These are phyloP conservation scores for Phellinidium pouzarii DNA, from an alignment of 1,284 basidiomycete species.

Conservation along the genomic window DNA sequence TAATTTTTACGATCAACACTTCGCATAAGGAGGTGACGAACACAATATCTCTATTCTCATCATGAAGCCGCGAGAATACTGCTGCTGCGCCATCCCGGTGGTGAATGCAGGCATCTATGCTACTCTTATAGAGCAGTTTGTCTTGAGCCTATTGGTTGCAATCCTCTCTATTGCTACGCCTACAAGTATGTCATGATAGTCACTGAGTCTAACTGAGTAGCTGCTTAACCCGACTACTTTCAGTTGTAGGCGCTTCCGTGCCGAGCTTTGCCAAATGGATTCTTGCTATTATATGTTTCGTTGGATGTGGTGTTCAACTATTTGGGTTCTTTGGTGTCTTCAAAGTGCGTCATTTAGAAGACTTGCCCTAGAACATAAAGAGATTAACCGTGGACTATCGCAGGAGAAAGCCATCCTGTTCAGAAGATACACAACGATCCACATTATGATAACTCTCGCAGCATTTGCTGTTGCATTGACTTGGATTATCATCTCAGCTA, in stretches of 20 bases:
- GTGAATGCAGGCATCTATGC: constrained; percentile 83
- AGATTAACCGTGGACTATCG: constrained; percentile 5
- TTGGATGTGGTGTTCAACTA: constrained; percentile 64
- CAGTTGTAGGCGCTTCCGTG: constrained; percentile 81
- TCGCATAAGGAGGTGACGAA: no score
- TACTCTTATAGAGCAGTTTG: constrained; percentile 71
- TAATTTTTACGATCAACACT: no score
- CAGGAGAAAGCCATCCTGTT: constrained; percentile 77
- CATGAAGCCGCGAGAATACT: constrained; percentile 67
- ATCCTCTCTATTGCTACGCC: constrained; percentile 77
- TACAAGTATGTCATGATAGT: constrained; percentile 46
- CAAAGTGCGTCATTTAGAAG: constrained; percentile 40
- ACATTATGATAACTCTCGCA: constrained; percentile 48
- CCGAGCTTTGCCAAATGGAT: constrained; percentile 71
- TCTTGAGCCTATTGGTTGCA: constrained; percentile 63
- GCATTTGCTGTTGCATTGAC: constrained; percentile 73
- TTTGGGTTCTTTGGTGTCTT: constrained; percentile 80
- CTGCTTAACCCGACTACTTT: constrained; percentile 15
- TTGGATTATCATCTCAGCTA: constrained; percentile 74
- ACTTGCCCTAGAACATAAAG: not conserved
- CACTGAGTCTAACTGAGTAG: constrained; percentile 10
- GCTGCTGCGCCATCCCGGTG: constrained; percentile 79
- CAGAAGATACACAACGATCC: constrained; percentile 68
- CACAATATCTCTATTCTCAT: constrained; percentile 23
- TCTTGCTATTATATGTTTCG: constrained; percentile 69